These are phyloP conservation scores for Hypomyces rosellus DNA, from an alignment of 2,329 filamentous ascomycete species.

Conservation along the genomic window DNA sequence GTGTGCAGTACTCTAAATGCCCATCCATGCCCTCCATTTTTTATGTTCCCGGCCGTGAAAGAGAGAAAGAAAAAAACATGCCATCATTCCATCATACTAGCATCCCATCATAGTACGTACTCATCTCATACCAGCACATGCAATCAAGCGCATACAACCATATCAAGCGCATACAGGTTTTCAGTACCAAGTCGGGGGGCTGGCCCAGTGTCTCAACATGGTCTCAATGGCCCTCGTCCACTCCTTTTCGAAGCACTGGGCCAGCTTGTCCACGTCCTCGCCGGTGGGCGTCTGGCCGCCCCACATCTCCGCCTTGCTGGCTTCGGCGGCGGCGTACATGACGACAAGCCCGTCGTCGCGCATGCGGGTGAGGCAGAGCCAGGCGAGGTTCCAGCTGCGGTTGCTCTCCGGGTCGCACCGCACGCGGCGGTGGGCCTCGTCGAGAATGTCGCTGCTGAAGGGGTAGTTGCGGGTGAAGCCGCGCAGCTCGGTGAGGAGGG, in stretches of 20 bases:
- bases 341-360: slow-evolving; percentile 55
- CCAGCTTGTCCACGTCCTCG: slow-evolving; percentile 52
- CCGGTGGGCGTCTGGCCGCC: slow-evolving; percentile 49
- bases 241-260: slow-evolving; percentile 57
- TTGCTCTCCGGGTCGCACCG: slow-evolving; percentile 57
- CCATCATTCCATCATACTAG: too few species aligned
- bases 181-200: slow-evolving; percentile 50
- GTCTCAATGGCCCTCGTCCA: slow-evolving; percentile 59
- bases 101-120: too few species aligned
- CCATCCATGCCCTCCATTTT: too few species aligned
- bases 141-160: too few species aligned
- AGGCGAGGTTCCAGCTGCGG: slow-evolving; percentile 70
- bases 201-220: slow-evolving; percentile 64
- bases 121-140: too few species aligned
- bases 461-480: slow-evolving; percentile 62
- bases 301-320: slow-evolving; percentile 64
- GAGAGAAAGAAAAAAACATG: too few species aligned
- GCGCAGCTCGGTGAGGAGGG: slow-evolving; percentile 63
- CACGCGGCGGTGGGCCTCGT: slow-evolving; percentile 60
- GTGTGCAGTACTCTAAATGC: too few species aligned
- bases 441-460: slow-evolving; percentile 57
- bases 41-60: too few species aligned
- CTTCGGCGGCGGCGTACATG: slow-evolving; percentile 55
- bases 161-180: too few species aligned
- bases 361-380: slow-evolving; percentile 64